Evolutionary conservation across 805 yeast species (phyloP), one percentile per base, ranked within the genome.

Genomic region (Ogataea methylovora): DNA sequence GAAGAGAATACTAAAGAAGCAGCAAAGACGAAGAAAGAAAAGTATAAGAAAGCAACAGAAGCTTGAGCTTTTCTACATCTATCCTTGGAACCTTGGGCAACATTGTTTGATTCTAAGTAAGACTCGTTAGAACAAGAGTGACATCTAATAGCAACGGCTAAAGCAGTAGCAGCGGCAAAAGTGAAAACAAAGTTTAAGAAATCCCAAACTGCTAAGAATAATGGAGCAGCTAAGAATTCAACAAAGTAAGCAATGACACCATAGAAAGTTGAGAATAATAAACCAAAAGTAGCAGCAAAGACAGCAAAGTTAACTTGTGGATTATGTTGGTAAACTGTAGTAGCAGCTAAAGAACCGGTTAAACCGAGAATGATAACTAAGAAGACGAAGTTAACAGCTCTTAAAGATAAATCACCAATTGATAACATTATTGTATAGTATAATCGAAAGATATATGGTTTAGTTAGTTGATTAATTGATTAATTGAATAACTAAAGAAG

Each of bases 1-100:
- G 59, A 45, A 37, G 79, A 69, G 58, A 76, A 56, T 42, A 63
- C 63, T 41, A 74, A 52, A 45, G 87, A 74, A 50, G 71, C 82
- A 44, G 85, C 60, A 60, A 85, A 82, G 58, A 79, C 62, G 56
- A 78, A 75, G 71, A 82, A 78, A 38, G 92, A 72, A 62, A 92
- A 79, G 81, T 76, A 92, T 54, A 83, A 71, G 77, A 84, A 84
- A 34, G 88, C 87, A 49, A 69, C 71, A 14, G 81, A 60, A 42
- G 86, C 86, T 73, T 92, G 97, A 37, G 94, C 87, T 68, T 85
- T 80, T 73, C 97, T 84, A 70, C 99, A 92, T 71, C 97, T 79
- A 54, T 76, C 84, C 16, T 66, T 52, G 28, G 79, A 69, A 46
- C 94, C 94, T 67, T 84, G 85, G 41, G 84, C 61, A 49, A 84